Evolutionary conservation across 23 red algal species (phyloP).

Genomic region (Gracilaria caudata): DNA sequence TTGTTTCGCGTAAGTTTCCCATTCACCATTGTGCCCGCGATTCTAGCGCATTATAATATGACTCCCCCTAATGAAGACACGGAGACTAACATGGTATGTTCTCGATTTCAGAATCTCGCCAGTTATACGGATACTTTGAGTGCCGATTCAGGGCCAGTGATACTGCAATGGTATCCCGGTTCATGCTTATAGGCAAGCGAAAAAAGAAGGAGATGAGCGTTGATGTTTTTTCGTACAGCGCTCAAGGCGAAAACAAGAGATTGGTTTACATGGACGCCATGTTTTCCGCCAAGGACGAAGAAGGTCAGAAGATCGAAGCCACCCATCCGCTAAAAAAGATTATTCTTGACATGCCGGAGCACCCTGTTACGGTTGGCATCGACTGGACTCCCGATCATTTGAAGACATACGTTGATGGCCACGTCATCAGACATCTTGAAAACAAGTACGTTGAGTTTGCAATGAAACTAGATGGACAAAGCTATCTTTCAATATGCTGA

Average conservation of each 20-base stretch:
- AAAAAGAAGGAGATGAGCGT: conserved; percentile 25
- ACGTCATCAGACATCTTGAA: conserved; percentile 39
- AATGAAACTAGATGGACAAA: conserved; percentile 7
- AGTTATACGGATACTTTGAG: conserved; percentile 49
- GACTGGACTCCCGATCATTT: conserved; percentile 50
- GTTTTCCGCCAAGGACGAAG: conserved; percentile 19
- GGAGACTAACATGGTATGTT: not conserved
- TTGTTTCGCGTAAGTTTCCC: conserved; percentile 26
- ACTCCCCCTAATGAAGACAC: not conserved
- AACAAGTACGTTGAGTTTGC: conserved; percentile 33
- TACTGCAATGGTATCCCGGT: conserved; percentile 37
- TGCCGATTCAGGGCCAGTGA: conserved; percentile 36
- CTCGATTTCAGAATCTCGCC: not conserved
- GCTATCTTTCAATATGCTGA: not conserved
- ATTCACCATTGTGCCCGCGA: not conserved
- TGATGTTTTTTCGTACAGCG: conserved; percentile 44
- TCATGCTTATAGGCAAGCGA: not conserved
- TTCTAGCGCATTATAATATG: not conserved
- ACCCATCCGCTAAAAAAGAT: conserved; percentile 48
- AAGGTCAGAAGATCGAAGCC: conserved; percentile 4
- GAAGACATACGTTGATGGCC: conserved; percentile 53
- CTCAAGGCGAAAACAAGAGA: conserved; percentile 22
- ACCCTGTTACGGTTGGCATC: conserved; percentile 45
- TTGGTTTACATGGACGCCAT: conserved; percentile 41
- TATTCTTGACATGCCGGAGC: conserved; percentile 46